Percentiles rank a stretch among this genome's conserved stretches.
phyloP scores from a whole-genome alignment of 495 filamentous ascomycete species.

The Penicillium simplicissimum region DNA sequence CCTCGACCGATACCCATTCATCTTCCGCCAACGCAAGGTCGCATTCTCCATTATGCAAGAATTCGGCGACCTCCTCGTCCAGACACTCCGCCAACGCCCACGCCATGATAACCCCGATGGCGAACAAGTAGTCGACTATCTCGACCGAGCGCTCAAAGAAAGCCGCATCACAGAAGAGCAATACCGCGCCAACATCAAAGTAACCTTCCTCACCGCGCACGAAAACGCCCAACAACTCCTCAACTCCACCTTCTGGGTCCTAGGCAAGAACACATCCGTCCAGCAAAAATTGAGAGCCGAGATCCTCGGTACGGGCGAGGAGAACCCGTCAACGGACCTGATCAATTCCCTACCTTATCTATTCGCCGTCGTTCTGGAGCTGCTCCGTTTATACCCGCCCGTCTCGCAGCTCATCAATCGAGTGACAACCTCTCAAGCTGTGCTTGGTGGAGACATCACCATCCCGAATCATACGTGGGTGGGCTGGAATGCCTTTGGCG shows the following conservation, averaged over 20 bases:
- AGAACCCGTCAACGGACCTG: constrained; percentile 21
- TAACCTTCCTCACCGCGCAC: constrained; percentile 37
- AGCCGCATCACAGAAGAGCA: constrained; percentile 29
- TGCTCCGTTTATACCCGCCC: constrained; percentile 44
- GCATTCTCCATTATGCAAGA: constrained; percentile 33
- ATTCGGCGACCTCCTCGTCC: constrained; percentile 30
- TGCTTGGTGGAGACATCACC: constrained; percentile 28
- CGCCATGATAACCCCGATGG: not conserved
- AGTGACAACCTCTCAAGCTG: constrained; percentile 7
- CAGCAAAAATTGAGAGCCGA: constrained; percentile 35
- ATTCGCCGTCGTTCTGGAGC: constrained; percentile 37
- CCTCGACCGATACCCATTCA: constrained; percentile 30
- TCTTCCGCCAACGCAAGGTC: constrained; percentile 28
- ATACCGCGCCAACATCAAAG: constrained; percentile 38
- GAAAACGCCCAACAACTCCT: constrained; percentile 39
- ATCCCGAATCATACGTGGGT: constrained; percentile 37
- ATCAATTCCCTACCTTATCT: constrained; percentile 38
- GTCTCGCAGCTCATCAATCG: constrained; percentile 42
- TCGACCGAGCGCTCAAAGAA: constrained; percentile 25
- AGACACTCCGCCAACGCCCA: constrained; percentile 21
- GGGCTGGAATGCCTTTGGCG: constrained; percentile 39
- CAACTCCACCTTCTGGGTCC: constrained; percentile 33
- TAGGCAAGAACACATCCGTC: constrained; percentile 25
- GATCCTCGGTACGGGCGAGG: constrained; percentile 8
- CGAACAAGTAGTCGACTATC: constrained; percentile 26